These are phyloP conservation scores for Colletotrichum sp. DNA, from an alignment of 2,329 filamentous ascomycete genomes.

Conservation along the genomic window DNA sequence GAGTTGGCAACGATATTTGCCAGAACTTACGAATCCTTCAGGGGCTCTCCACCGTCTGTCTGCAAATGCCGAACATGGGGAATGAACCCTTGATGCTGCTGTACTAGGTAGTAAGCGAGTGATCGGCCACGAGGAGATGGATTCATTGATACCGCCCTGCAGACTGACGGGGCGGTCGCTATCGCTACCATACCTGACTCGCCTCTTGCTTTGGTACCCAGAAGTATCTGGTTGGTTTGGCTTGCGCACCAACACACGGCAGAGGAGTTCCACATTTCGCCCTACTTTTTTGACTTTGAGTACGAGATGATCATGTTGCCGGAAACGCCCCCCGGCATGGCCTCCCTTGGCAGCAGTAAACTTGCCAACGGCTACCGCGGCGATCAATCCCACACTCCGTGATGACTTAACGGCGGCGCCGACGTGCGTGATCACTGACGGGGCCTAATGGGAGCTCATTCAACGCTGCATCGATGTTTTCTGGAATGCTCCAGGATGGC, in stretches of 20 bases:
- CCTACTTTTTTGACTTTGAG: not conserved
- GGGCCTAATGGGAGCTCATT: not conserved
- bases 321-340: not conserved
- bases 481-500: not conserved
- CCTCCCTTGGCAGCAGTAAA: not conserved
- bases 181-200: not conserved
- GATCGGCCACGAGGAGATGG: not conserved
- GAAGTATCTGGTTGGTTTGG: not conserved
- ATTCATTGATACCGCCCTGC: not conserved
- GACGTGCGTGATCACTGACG: not conserved
- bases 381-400: not conserved
- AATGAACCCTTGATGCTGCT: not conserved
- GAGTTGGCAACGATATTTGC: not conserved
- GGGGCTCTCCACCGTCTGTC: not conserved
- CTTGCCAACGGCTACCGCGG: not conserved
- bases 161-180: not conserved
- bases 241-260: not conserved
- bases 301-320: not conserved
- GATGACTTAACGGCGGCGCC: not conserved
- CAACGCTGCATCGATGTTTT: accelerated
- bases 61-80: not conserved
- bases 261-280: not conserved
- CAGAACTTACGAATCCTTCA: not conserved
- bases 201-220: not conserved
- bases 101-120: not conserved